Conservation (phyloP, 352 stramenopile species). For the Phytophthora tentaculata region DNA sequence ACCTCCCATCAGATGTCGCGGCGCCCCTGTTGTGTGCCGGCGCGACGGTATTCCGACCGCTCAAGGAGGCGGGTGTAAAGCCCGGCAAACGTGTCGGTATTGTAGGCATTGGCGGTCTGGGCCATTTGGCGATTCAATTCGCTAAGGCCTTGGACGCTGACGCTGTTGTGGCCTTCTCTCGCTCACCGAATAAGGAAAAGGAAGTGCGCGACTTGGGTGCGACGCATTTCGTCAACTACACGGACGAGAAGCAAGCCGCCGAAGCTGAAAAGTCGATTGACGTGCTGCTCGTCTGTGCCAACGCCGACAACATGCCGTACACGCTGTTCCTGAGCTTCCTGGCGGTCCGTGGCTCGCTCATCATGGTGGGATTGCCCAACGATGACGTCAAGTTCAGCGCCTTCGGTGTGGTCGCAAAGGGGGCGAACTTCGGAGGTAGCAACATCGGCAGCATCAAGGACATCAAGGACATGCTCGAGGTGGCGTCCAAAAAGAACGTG, state of each 20-base stretch:
- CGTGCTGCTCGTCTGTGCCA: slow-evolving; percentile 76
- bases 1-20: slow-evolving; percentile 24
- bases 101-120: slow-evolving; percentile 85
- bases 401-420: slow-evolving; percentile 52
- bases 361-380: slow-evolving; percentile 76
- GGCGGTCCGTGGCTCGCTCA: slow-evolving; percentile 53
- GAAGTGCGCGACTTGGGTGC: slow-evolving; percentile 64
- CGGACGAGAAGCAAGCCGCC: slow-evolving; percentile 43
- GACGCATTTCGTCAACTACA: slow-evolving; percentile 65
- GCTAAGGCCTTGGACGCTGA: slow-evolving; percentile 64
- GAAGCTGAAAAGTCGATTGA: slow-evolving; percentile 50
- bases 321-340: slow-evolving; percentile 65
- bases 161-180: slow-evolving; percentile 70
- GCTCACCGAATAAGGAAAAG: slow-evolving; percentile 63
- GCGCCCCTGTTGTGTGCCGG: slow-evolving; percentile 25
- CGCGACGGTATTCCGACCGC: slow-evolving; percentile 24
- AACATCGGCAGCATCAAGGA: slow-evolving; percentile 52
- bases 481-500: slow-evolving; percentile 81
- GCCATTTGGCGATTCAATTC: slow-evolving; percentile 88
- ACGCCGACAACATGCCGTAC: slow-evolving; percentile 62
- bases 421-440: slow-evolving; percentile 59
- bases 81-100: slow-evolving; percentile 67
- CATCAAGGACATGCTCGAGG: slow-evolving; percentile 86
- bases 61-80: slow-evolving; percentile 60
- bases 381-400: slow-evolving; percentile 63